Percentiles rank a stretch among this genome's conserved stretches.
Conservation (phyloP, 305 asterid genomes). For the Fraxinus dipetala region DNA sequence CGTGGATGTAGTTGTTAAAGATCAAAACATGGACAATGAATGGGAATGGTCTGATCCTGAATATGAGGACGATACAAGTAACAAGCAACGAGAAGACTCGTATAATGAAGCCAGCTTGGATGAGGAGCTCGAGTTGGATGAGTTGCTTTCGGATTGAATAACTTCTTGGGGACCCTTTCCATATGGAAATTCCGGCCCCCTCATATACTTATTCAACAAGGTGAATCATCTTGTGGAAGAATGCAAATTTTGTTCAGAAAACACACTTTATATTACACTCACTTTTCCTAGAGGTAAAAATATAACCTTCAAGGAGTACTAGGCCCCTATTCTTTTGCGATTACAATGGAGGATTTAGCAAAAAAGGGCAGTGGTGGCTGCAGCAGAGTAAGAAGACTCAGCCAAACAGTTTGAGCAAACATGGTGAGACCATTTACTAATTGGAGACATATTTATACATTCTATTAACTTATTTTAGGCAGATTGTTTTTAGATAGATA, state of each 20-base stretch:
- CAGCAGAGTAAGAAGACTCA: neutral
- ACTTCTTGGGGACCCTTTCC: neutral
- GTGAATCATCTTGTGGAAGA: neutral
- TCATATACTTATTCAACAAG: neutral
- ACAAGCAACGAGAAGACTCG: conserved; percentile 32
- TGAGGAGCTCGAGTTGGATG: conserved; percentile 80
- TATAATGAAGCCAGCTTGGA: conserved; percentile 58
- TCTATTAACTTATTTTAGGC: neutral
- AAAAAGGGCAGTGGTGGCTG: neutral
- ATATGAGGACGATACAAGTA: conserved; percentile 61
- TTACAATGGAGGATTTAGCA: neutral
- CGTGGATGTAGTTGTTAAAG: conserved; percentile 30
- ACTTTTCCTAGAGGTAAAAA: neutral
- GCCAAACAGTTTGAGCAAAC: neutral
- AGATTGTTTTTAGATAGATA: neutral
- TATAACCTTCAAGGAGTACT: neutral
- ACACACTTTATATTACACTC: neutral
- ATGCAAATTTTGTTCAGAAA: neutral
- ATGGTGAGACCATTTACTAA: neutral
- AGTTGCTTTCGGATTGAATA: conserved; percentile 49
- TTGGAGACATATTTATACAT: neutral
- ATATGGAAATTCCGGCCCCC: neutral
- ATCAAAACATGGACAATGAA: conserved; percentile 50
- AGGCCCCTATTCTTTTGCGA: neutral
- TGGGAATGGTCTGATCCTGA: conserved; percentile 68